Evolutionary conservation across 768 basidiomycete genomes (phyloP), one percentile per base, ranked within the genome.

Genomic region (Asterophora lycoperdoides): DNA sequence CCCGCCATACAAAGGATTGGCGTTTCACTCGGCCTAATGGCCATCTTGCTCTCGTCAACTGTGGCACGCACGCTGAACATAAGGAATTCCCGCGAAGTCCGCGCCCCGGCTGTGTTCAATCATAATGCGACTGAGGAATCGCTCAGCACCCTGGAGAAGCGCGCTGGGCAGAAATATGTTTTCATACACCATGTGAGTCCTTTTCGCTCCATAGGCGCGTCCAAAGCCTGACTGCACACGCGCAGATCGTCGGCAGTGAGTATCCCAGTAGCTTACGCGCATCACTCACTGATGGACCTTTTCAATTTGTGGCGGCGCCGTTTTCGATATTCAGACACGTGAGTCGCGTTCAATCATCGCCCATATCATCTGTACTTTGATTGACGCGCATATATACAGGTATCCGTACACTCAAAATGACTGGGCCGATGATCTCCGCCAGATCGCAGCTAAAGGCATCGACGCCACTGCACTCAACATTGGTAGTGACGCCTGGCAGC

Each of bases 391-490:
- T 26, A 29, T 18, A 34, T 53, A n/a, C 41, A 77, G 73, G 1
- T 76, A 70, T 48, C 62, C 66, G 2, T 75, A 75, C 54, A 67
- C 64, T 10, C 58, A 58, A 41, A 58, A 56, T 33, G 68, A 70
- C 44, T 78, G 75, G 76, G 56, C 58, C 10, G 62, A 63, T 30
- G 76, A 78, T 53, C 68, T 77, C 42, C 59, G 56, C 36, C 61
- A 67, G 37, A 74, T 78, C 28, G 59, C 64, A 13, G 67, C 70
- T 15, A 69, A 66, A 38, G 72, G 73, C 43, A 62, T 74, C 75
- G 82, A 84, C 52, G 84, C 78, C 0, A 72, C 84, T 45, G 83
- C 83, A 0, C 64, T 85, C 23, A 86, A 86, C 64, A 68, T 84
- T 35, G 83, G 84, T 32, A 64, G 67, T 4, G 73, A 78, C 49